A percentile compares a stretch with the other conserved stretches of the same genome.
Conservation (phyloP, 495 filamentous ascomycete species). For the Acidiella bohemica region DNA sequence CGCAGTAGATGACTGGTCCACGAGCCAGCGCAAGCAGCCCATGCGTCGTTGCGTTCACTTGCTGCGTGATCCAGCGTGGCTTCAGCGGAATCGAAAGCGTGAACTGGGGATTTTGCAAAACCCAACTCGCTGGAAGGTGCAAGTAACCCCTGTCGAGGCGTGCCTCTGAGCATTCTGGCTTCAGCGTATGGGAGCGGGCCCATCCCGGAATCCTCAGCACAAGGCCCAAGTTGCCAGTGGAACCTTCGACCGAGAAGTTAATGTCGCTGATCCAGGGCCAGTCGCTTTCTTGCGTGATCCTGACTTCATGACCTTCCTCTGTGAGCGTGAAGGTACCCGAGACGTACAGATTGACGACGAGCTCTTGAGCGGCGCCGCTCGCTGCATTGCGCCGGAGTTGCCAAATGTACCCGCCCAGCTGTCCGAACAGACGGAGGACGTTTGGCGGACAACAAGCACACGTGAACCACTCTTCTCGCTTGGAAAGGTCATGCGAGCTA, state of each 20-base stretch:
- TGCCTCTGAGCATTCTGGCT: slow-evolving; percentile 15
- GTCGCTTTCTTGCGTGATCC: slow-evolving; percentile 36
- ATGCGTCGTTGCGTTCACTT: slow-evolving; percentile 38
- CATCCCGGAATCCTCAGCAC: not conserved
- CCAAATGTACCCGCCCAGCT: slow-evolving; percentile 43
- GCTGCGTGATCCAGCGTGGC: slow-evolving; percentile 36
- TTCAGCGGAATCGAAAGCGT: slow-evolving; percentile 31
- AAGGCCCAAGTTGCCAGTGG: not conserved
- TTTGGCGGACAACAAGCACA: slow-evolving; percentile 48
- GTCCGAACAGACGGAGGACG: slow-evolving; percentile 38
- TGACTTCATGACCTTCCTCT: slow-evolving; percentile 27
- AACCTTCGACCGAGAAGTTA: slow-evolving; percentile 25
- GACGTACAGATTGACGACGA: slow-evolving; percentile 42
- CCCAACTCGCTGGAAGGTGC: slow-evolving; percentile 30
- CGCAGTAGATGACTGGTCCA: slow-evolving; percentile 45
- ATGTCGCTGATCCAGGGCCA: slow-evolving; percentile 45
- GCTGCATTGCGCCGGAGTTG: slow-evolving; percentile 24
- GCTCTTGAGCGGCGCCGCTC: slow-evolving; percentile 22
- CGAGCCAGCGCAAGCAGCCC: slow-evolving; percentile 37
- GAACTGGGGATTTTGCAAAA: slow-evolving; percentile 25
- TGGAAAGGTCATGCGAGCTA: slow-evolving; percentile 33
- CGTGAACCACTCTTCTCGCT: slow-evolving; percentile 40
- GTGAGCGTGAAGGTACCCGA: slow-evolving; percentile 33
- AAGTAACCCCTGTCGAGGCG: slow-evolving; percentile 37
- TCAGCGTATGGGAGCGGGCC: not conserved